phyloP scores from a whole-genome alignment of 805 yeast genomes.

The Candida anglica region DNA sequence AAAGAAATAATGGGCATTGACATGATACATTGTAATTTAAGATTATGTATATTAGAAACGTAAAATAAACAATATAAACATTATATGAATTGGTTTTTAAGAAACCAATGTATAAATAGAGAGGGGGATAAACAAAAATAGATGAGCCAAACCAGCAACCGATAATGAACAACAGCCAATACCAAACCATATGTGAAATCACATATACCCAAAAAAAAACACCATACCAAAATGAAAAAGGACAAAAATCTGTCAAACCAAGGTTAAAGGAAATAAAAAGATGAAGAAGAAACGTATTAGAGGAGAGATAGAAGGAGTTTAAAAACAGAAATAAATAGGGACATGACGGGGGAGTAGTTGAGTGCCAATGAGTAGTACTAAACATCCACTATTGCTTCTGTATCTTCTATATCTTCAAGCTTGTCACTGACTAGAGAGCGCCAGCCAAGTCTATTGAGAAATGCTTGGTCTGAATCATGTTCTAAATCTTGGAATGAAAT shows the following conservation, averaged over 20 bases:
- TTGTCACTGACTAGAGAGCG: slow-evolving; percentile 10
- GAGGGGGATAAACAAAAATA: too few relatives aligned
- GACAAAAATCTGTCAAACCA: not conserved
- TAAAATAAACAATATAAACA: not conserved
- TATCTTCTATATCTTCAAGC: slow-evolving; percentile 16
- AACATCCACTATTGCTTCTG: slow-evolving; percentile 16
- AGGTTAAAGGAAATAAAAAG: not conserved
- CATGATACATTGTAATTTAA: not conserved
- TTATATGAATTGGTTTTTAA: too few relatives aligned
- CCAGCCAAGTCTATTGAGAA: slow-evolving; percentile 11
- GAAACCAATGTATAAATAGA: too few relatives aligned
- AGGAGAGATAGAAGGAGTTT: not conserved
- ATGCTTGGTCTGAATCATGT: not conserved
- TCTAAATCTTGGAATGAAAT: too few relatives aligned
- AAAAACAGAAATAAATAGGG: slow-evolving; percentile 1
- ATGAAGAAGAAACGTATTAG: slow-evolving; percentile 3
- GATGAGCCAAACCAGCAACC: not conserved
- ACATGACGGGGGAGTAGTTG: too few relatives aligned
- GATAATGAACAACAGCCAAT: too few relatives aligned
- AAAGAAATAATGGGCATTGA: too few relatives aligned
- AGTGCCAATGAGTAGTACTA: too few relatives aligned
- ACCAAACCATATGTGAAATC: not conserved
- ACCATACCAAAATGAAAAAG: not conserved
- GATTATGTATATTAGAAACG: slow-evolving; percentile 1
- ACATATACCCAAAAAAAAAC: not conserved